Evolutionary conservation across 306 rosid species (phyloP), one percentile per base, ranked within the genome.

Genomic region (Trichosanthes cucumerina): DNA sequence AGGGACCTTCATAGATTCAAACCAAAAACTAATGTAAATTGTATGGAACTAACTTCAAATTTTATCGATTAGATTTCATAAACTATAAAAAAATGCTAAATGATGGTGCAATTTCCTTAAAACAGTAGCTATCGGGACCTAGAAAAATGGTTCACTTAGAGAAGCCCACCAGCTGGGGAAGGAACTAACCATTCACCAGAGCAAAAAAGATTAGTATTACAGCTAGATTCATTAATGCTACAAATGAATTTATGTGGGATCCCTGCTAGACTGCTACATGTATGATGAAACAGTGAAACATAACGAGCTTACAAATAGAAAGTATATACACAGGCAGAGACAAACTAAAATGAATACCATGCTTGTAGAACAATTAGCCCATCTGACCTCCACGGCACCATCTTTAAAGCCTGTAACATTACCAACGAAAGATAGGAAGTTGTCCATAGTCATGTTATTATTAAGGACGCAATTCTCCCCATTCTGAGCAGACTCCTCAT

Each of bases 351-450:
- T n/a, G 64, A 21, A 80, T 91, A 91, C 99, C 98, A 83, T 86
- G 83, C 91, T 83, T 72, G 83, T 85, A 62, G 84, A 81, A 82
- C 96, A 97, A 71, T 82, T 84, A 70, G 97, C 98, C 99, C 99
- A 96, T 90, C 82, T 90, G 84, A 96, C 97, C 86, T 91, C 97
- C 78, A 96, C 93, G 16, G 80, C 70, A 54, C 98, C 99, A 81
- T 88, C 88, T 80, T 14, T 79, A 79, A 92, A 86, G 80, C 93
- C 92, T 5, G 66, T 85, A 81, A 92, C 91, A 79, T 78, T 86
- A 60, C 99, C 99, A 69, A 96, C 85, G 81, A 80, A 75, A 52
- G 93, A 85, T 66, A 89, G 87, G 88, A 84, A 88, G 60, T 80
- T 84, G 82, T 85, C 85, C 19, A 80, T 65, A 46, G 76, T 82